phyloP scores from a whole-genome alignment of 495 filamentous ascomycete species.

The Xylaria acuta region DNA sequence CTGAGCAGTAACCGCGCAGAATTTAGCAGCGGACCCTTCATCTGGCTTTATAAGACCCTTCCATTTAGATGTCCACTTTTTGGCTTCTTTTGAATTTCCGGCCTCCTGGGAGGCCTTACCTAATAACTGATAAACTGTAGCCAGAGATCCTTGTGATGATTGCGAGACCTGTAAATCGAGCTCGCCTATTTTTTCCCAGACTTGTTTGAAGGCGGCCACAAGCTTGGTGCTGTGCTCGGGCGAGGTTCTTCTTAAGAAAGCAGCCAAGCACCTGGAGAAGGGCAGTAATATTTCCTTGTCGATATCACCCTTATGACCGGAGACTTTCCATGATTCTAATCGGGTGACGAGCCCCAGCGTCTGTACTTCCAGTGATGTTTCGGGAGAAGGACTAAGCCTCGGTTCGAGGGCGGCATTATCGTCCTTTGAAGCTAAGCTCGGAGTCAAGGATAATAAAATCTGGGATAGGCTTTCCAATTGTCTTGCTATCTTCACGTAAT shows the following conservation, averaged over 20 bases:
- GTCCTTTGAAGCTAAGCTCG: constrained; percentile 60
- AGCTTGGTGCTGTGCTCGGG: constrained; percentile 39
- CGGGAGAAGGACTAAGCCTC: constrained; percentile 63
- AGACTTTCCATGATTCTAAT: constrained; percentile 72
- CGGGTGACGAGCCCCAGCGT: constrained; percentile 70
- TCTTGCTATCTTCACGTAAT: constrained; percentile 65
- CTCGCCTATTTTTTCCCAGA: constrained; percentile 40
- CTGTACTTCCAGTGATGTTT: constrained; percentile 68
- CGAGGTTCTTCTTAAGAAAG: constrained; percentile 63
- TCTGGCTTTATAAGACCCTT: constrained; percentile 39
- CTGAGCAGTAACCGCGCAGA: constrained; percentile 50
- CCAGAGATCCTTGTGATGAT: constrained; percentile 43
- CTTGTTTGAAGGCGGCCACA: constrained; percentile 33
- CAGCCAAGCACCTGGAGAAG: constrained; percentile 67
- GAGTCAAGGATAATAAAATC: constrained; percentile 67
- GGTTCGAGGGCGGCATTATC: constrained; percentile 55
- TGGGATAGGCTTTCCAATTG: constrained; percentile 77
- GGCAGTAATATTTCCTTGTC: constrained; percentile 74
- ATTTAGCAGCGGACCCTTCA: constrained; percentile 52
- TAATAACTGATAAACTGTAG: constrained; percentile 49
- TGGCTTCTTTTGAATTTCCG: constrained; percentile 51
- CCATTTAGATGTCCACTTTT: constrained; percentile 55
- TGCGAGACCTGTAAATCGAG: constrained; percentile 30
- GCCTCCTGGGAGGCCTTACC: constrained; percentile 52
- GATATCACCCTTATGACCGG: constrained; percentile 70